Evolutionary conservation across 805 yeast species (phyloP).

Genomic region (Pichia thaimueangensis): DNA sequence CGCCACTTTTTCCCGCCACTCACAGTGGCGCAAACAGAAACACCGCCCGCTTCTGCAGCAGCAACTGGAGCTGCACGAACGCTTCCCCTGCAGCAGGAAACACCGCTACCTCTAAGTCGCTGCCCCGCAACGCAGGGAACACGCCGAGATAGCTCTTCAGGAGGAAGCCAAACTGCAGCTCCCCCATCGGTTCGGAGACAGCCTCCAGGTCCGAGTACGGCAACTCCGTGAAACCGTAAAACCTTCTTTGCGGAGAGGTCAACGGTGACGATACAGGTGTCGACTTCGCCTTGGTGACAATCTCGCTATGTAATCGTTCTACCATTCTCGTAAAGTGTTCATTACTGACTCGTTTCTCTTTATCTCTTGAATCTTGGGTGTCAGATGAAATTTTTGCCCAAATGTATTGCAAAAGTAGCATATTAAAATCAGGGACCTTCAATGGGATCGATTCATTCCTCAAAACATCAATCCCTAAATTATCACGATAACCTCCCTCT

Average conservation of each 20-base stretch:
- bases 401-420: slow-evolving; percentile 21
- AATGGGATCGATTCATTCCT: slow-evolving; percentile 20
- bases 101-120: background rate
- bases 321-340: background rate
- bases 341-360: background rate
- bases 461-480: slow-evolving; percentile 14
- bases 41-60: no score
- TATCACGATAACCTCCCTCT: slow-evolving; percentile 4
- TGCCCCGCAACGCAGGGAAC: background rate
- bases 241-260: background rate
- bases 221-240: background rate
- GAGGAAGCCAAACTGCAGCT: slow-evolving; percentile 1
- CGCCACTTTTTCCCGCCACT: no score
- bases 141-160: slow-evolving; percentile 2
- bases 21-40: no score
- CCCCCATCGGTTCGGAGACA: slow-evolving; percentile 3
- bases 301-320: background rate
- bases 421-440: slow-evolving; percentile 24
- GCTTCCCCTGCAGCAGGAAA: no score
- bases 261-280: background rate
- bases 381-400: slow-evolving; percentile 13
- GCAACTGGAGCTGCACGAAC: no score
- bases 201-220: background rate
- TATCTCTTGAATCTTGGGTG: background rate
- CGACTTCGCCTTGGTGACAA: background rate